phyloP scores from a whole-genome alignment of 2,329 filamentous ascomycete genomes.

The Penicillium sp. region DNA sequence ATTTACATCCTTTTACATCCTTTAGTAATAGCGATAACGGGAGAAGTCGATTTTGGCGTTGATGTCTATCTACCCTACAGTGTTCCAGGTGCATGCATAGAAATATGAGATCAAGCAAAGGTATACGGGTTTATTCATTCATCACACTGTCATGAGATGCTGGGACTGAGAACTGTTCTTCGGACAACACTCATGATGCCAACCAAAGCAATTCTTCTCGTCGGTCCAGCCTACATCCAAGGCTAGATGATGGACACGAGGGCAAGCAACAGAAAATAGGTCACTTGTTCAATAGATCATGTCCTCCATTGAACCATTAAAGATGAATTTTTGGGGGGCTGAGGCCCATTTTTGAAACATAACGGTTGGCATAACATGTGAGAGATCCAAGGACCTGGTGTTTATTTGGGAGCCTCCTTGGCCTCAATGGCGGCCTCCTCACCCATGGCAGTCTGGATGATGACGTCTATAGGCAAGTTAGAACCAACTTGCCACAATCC shows the following conservation, averaged over 20 bases:
- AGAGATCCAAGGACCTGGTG: slow-evolving; percentile 27
- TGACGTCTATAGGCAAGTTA: slow-evolving; percentile 66
- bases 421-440: slow-evolving; percentile 90
- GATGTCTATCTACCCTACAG: background rate
- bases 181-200: slow-evolving; percentile 40
- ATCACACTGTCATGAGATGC: slow-evolving; percentile 45
- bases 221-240: slow-evolving; percentile 41
- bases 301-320: slow-evolving; percentile 35
- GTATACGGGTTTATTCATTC: slow-evolving; percentile 37
- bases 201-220: slow-evolving; percentile 41
- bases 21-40: background rate
- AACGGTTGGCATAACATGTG: slow-evolving; percentile 37
- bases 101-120: slow-evolving; percentile 11
- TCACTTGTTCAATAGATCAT: slow-evolving; percentile 33
- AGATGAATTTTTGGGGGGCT: slow-evolving; percentile 30
- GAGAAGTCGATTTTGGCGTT: background rate
- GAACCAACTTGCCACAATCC: background rate
- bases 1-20: background rate
- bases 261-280: slow-evolving; percentile 28
- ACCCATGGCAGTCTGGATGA: slow-evolving; percentile 93
- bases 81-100: background rate
- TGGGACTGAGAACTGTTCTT: slow-evolving; percentile 40
- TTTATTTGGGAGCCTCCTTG: slow-evolving; percentile 75
- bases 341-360: slow-evolving; percentile 32
- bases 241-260: slow-evolving; percentile 33